These are phyloP conservation scores for Cutaneotrichosporon sp. DNA, from an alignment of 1,284 basidiomycete species.

Conservation along the genomic window DNA sequence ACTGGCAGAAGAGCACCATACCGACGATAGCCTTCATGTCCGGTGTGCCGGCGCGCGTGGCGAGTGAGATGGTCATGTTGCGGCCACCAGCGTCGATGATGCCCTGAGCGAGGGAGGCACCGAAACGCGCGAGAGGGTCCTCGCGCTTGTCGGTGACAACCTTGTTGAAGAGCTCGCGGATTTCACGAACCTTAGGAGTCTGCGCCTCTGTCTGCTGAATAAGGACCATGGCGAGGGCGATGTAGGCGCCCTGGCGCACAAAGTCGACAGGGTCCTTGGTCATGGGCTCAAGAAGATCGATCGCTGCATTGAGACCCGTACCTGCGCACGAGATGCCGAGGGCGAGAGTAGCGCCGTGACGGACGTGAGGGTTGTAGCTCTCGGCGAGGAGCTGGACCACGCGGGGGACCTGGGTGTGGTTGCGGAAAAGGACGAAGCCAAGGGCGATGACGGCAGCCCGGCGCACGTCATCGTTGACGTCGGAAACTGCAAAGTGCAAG, in stretches of 20 bases:
- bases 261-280: slow-evolving; percentile 95
- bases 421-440: slow-evolving; percentile 92
- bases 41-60: slow-evolving; percentile 78
- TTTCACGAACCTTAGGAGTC: slow-evolving; percentile 70
- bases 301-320: slow-evolving; percentile 90
- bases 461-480: slow-evolving; percentile 92
- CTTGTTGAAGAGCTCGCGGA: slow-evolving; percentile 76
- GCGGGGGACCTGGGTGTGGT: slow-evolving; percentile 84
- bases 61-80: slow-evolving; percentile 87
- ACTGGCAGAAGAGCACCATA: slow-evolving; percentile 92
- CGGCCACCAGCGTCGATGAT: slow-evolving; percentile 93
- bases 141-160: slow-evolving; percentile 92
- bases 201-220: slow-evolving; percentile 90
- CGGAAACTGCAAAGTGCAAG: slow-evolving; percentile 90
- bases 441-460: slow-evolving; percentile 89
- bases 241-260: slow-evolving; percentile 93
- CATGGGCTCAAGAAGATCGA: slow-evolving; percentile 92
- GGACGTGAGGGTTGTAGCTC: slow-evolving; percentile 97
- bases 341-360: slow-evolving; percentile 90
- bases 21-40: slow-evolving; percentile 92
- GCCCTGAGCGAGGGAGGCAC: slow-evolving; percentile 87
- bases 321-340: slow-evolving; percentile 89
- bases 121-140: slow-evolving; percentile 94
- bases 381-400: slow-evolving; percentile 92
- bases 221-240: slow-evolving; percentile 89